phyloP scores from a whole-genome alignment of 331 rosid species.

The Phaseolus coccineus region DNA sequence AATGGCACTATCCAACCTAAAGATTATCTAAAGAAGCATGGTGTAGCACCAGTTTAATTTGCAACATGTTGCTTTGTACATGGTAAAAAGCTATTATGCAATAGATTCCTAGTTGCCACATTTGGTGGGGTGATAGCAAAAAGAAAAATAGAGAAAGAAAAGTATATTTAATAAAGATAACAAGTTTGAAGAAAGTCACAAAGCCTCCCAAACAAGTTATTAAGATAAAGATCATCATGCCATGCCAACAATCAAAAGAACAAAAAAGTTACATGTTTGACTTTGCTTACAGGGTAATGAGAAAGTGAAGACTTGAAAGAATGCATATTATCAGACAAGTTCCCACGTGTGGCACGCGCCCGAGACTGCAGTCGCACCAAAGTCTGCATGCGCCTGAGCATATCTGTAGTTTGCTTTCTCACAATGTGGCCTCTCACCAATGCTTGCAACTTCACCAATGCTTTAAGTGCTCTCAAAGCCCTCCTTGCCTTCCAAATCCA shows the following conservation, averaged over 20 bases:
- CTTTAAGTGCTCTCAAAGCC: conserved; percentile 89
- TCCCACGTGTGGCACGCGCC: conserved; percentile 74
- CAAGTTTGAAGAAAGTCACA: conserved; percentile 31
- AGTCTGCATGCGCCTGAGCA: conserved; percentile 95
- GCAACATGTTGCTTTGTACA: conserved; percentile 13
- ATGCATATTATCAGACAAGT: conserved; percentile 56
- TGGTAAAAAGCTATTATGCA: conserved; percentile 30
- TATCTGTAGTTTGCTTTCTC: conserved; percentile 88
- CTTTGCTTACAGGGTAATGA: conserved; percentile 66
- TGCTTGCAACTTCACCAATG: conserved; percentile 93
- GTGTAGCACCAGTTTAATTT: conserved; percentile 18
- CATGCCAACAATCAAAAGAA: background rate
- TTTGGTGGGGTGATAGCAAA: conserved; percentile 32
- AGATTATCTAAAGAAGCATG: background rate
- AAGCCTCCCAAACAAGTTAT: conserved; percentile 27
- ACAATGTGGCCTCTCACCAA: conserved; percentile 93
- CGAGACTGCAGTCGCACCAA: conserved; percentile 82
- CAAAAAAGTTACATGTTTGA: background rate
- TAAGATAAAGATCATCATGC: conserved; percentile 27
- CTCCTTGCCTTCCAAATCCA: conserved; percentile 83
- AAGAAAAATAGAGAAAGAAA: background rate
- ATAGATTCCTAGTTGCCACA: conserved; percentile 23
- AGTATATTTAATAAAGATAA: background rate
- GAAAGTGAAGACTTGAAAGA: conserved; percentile 65
- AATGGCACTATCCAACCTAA: background rate